phyloP scores from a whole-genome alignment of 306 rosid genomes.

The Inga oerstediana region DNA sequence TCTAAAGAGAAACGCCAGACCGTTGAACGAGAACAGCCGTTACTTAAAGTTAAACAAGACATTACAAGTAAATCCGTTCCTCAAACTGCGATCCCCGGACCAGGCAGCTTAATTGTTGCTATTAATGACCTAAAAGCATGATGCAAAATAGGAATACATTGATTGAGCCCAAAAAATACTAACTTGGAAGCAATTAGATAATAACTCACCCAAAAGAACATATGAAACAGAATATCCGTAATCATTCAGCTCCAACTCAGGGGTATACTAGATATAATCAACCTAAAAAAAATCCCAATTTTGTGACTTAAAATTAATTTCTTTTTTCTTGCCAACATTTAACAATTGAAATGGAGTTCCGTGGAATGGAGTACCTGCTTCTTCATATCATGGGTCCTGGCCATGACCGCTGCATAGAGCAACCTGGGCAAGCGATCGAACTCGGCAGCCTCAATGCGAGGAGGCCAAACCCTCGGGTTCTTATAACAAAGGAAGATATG shows the following conservation, averaged over 20 bases:
- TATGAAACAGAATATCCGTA: background rate
- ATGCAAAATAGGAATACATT: background rate
- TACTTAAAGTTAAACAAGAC: background rate
- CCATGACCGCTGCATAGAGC: conserved; percentile 80
- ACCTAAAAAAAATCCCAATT: background rate
- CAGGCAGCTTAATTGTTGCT: background rate
- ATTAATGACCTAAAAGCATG: background rate
- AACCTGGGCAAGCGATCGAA: conserved; percentile 93
- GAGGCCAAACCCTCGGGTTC: conserved; percentile 86
- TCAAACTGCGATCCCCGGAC: background rate
- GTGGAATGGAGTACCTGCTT: conserved; percentile 55
- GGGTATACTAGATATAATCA: background rate
- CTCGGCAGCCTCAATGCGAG: conserved; percentile 92
- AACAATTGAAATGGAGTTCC: background rate
- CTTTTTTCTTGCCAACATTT: background rate
- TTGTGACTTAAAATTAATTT: background rate
- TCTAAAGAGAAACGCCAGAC: background rate
- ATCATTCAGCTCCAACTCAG: conserved; percentile 1
- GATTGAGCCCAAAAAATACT: background rate
- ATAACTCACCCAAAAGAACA: background rate
- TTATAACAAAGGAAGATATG: conserved; percentile 90
- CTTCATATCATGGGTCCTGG: conserved; percentile 70
- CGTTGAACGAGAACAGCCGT: background rate
- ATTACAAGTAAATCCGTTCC: background rate
- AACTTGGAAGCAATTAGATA: background rate